These are phyloP conservation scores for Tagetes erecta DNA, from an alignment of 129 eudicot species.

Conservation along the genomic window DNA sequence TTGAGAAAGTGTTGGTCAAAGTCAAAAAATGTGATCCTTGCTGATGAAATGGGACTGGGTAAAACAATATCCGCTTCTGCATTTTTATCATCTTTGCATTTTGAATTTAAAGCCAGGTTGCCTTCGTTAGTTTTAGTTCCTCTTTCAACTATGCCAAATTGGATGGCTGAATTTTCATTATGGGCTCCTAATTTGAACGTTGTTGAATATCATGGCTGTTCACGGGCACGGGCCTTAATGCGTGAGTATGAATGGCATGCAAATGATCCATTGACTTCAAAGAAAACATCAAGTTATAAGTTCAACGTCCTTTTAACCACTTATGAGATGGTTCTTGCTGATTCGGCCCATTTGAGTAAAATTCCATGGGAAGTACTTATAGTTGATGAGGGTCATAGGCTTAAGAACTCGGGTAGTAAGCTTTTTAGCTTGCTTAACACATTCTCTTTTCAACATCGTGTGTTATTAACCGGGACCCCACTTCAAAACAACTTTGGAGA, in stretches of 20 bases:
- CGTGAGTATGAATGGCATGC: slow-evolving; percentile 95
- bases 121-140: slow-evolving; percentile 97
- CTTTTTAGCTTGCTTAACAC: slow-evolving; percentile 87
- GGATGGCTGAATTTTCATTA: slow-evolving; percentile 86
- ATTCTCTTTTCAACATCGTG: slow-evolving; percentile 88
- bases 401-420: slow-evolving; percentile 85
- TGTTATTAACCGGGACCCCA: slow-evolving; percentile 89
- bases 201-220: slow-evolving; percentile 85
- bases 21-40: slow-evolving; percentile 84
- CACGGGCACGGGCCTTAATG: slow-evolving; percentile 63
- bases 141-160: slow-evolving; percentile 95
- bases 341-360: slow-evolving; percentile 67
- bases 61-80: slow-evolving; percentile 93
- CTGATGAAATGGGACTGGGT: slow-evolving; percentile 99
- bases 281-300: slow-evolving; percentile 54
- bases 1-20: slow-evolving; percentile 86
- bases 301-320: slow-evolving; percentile 90
- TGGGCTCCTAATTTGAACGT: slow-evolving; percentile 98
- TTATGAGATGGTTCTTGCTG: slow-evolving; percentile 91
- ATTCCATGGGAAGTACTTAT: slow-evolving; percentile 97
- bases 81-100: slow-evolving; percentile 71
- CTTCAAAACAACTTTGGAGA: slow-evolving; percentile 94
- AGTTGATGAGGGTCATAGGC: slow-evolving; percentile 96
- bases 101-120: slow-evolving; percentile 69
- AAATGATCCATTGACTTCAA: slow-evolving; percentile 37